Evolutionary conservation across 345 rosid genomes (phyloP).

Genomic region (Euphorbia peplus): DNA sequence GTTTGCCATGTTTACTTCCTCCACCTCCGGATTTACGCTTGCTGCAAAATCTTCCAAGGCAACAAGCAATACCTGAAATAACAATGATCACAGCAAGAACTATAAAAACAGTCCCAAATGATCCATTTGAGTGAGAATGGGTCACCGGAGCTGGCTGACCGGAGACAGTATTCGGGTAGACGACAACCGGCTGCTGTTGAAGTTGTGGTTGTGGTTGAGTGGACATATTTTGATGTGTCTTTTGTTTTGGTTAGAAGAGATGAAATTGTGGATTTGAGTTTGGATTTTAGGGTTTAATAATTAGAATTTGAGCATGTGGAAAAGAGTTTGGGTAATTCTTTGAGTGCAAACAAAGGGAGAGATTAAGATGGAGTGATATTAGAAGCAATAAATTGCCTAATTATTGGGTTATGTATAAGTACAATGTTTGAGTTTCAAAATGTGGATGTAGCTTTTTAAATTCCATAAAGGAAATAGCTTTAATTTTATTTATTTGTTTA

Average conservation of each 20-base stretch:
- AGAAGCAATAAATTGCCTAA: constrained; percentile 39
- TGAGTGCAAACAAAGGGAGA: constrained; percentile 44
- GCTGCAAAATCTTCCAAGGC: constrained; percentile 53
- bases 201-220: constrained; percentile 14
- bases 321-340: constrained; percentile 32
- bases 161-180: constrained; percentile 50
- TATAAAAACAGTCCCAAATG: constrained; percentile 65
- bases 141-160: constrained; percentile 34
- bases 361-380: constrained; percentile 20
- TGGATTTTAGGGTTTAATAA: background rate
- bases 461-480: constrained; percentile 20
- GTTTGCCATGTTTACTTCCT: constrained; percentile 6
- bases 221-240: constrained; percentile 9
- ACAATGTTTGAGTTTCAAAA: background rate
- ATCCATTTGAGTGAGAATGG: constrained; percentile 51
- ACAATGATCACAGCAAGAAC: constrained; percentile 55
- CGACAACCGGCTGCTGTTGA: constrained; percentile 43
- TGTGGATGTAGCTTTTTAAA: background rate
- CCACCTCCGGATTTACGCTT: constrained; percentile 11
- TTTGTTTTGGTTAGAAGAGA: background rate
- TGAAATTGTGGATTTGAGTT: background rate
- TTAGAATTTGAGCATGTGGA: constrained; percentile 3
- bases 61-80: constrained; percentile 53
- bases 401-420: constrained; percentile 17
- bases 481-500: constrained; percentile 15